These are phyloP conservation scores for Malus asiatica DNA, from an alignment of 306 rosid species.

Conservation along the genomic window DNA sequence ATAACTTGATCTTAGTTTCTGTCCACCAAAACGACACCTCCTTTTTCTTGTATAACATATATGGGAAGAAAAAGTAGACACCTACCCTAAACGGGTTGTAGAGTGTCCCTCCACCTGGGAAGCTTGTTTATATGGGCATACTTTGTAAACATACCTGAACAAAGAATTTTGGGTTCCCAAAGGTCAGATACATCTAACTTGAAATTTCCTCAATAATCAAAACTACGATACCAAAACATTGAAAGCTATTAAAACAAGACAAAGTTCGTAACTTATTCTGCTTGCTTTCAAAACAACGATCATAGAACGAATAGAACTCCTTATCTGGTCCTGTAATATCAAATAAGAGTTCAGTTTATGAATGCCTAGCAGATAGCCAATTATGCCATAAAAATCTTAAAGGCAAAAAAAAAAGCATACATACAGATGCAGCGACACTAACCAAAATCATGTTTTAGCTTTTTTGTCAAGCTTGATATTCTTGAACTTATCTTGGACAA, in stretches of 20 bases:
- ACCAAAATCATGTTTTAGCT: conserved; percentile 88
- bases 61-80: conserved; percentile 8
- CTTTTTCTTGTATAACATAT: neutral
- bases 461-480: conserved; percentile 75
- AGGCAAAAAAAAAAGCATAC: conserved; percentile 9
- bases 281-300: conserved; percentile 83
- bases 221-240: neutral
- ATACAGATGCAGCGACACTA: conserved; percentile 34
- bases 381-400: neutral
- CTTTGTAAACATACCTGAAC: conserved; percentile 86
- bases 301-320: conserved; percentile 88
- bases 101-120: conserved; percentile 85
- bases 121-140: conserved; percentile 94
- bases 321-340: conserved; percentile 68
- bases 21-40: neutral
- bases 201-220: conserved; percentile 13
- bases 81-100: conserved; percentile 90
- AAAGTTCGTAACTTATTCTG: conserved; percentile 66
- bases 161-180: conserved; percentile 27
- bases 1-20: neutral
- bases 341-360: conserved; percentile 24
- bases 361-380: conserved; percentile 21
- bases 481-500: conserved; percentile 78
- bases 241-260: conserved; percentile 13
- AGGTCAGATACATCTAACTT: conserved; percentile 25